Base-by-base conservation (phyloP, 352 stramenopile species). In the Pythium chondricola region DNA sequence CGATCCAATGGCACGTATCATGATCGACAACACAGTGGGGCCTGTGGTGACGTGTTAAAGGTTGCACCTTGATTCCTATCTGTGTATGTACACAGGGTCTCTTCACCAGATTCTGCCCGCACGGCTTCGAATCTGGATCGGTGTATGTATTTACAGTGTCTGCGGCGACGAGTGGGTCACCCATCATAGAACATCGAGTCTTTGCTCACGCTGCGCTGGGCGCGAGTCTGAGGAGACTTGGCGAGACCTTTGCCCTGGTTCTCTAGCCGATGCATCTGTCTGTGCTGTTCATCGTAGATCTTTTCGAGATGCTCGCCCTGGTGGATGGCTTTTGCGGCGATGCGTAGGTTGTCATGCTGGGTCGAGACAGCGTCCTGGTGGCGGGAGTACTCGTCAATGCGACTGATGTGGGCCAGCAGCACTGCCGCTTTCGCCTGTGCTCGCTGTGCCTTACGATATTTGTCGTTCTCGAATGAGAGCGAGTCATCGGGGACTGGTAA, bases 151-250 rank as follows among this genome's bases (percentile, higher is more conserved):
- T n/a, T n/a, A n/a, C n/a, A n/a, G n/a, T n/a, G n/a, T n/a, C n/a
- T n/a, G n/a, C n/a, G n/a, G n/a, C n/a, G n/a, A n/a, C n/a, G n/a
- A n/a, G n/a, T n/a, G n/a, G n/a, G n/a, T n/a, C n/a, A n/a, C n/a
- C n/a, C n/a, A 1, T 43, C 45, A 53, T 71, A 83, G 46, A 85
- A 83, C 69, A 85, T 83, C 13, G 70, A 85, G 43, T 82, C 64
- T 30, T 66, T 71, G 51, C 74, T 85, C 35, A 73, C 65, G 33
- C 65, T 73, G 24, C 52, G 61, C 9, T 73, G 66, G 26, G 52
- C 53, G 20, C 45, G 58, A 16, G 58, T 61, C 31, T 46, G 44
- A 13, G 63, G 46, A 1, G 54, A 73, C 0, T 48, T 16, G 0
- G 74, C n/a, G 13, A 79, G 58, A 1, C 59, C 68, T 32, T 82